phyloP scores from a whole-genome alignment of 148 eudicot genomes.

The Dysphania ambrosioides region DNA sequence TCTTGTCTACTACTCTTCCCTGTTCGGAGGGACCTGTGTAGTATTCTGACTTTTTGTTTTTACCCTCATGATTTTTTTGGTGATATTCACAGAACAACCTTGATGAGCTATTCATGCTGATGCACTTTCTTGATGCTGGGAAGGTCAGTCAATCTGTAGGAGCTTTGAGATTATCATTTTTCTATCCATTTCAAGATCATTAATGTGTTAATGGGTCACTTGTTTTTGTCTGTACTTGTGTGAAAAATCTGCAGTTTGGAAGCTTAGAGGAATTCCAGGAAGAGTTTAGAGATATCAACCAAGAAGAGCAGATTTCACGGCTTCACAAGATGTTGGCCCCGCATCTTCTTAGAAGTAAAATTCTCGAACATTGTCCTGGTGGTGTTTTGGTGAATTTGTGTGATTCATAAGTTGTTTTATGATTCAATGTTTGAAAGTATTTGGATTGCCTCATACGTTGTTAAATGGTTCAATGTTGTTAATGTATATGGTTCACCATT shows the following conservation, averaged over 20 bases:
- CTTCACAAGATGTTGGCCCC: constrained; percentile 98
- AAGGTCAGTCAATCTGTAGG: constrained; percentile 56
- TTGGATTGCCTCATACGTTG: constrained; percentile 10
- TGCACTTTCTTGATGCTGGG: constrained; percentile 99
- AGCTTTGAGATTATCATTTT: constrained; percentile 13
- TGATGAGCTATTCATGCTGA: constrained; percentile 99
- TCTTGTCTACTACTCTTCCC: constrained; percentile 1
- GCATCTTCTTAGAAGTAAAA: constrained; percentile 90
- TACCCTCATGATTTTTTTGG: constrained; percentile 15
- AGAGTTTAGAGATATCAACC: constrained; percentile 96
- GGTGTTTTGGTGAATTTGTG: not conserved
- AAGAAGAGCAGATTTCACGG: constrained; percentile 95
- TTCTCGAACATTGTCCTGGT: constrained; percentile 15
- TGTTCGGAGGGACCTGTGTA: not conserved
- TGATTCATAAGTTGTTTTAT: not conserved
- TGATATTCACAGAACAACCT: constrained; percentile 76
- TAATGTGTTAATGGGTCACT: not conserved
- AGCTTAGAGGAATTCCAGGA: constrained; percentile 97
- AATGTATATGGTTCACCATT: no score
- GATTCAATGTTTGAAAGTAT: not conserved
- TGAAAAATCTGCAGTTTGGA: constrained; percentile 56
- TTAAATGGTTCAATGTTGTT: no score
- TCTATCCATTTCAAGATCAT: constrained; percentile 4
- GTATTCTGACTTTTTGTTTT: not conserved
- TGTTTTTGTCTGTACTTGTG: not conserved